Percentiles rank a stretch among this genome's conserved stretches.
phyloP scores from a whole-genome alignment of 345 rosid species.

The Salix arbutifolia region DNA sequence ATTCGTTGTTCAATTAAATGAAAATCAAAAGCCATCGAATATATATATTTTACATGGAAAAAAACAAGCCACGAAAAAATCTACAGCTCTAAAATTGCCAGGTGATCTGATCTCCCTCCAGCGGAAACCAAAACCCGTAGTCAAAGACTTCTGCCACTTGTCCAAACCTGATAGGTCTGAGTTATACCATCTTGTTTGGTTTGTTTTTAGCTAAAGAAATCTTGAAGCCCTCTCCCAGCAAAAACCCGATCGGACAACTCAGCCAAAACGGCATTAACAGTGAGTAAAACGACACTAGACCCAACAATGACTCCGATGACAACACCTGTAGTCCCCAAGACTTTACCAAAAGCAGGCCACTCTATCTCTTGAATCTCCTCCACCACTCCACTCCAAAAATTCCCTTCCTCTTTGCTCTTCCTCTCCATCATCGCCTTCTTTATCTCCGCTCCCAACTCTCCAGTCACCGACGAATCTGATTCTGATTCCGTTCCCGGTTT shows the following conservation, averaged over 20 bases:
- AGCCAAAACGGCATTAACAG: slow-evolving; percentile 81
- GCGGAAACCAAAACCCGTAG: too few relatives aligned
- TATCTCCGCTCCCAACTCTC: slow-evolving; percentile 63
- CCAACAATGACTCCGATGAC: slow-evolving; percentile 90
- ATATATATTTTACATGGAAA: too few relatives aligned
- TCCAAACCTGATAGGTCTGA: background rate
- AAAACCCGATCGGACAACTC: slow-evolving; percentile 82
- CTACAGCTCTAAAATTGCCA: too few relatives aligned
- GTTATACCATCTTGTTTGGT: background rate
- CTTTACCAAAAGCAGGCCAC: slow-evolving; percentile 89
- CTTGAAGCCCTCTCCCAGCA: slow-evolving; percentile 80
- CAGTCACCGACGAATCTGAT: slow-evolving; percentile 12
- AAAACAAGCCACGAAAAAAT: too few relatives aligned
- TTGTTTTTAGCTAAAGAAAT: slow-evolving; percentile 51
- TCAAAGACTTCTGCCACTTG: background rate
- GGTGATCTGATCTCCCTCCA: too few relatives aligned
- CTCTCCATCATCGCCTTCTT: slow-evolving; percentile 71
- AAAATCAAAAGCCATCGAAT: too few relatives aligned
- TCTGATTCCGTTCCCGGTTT: slow-evolving; percentile 19
- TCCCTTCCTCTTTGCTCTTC: slow-evolving; percentile 39
- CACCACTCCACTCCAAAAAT: slow-evolving; percentile 61
- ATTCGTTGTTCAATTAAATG: too few relatives aligned
- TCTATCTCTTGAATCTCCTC: slow-evolving; percentile 87
- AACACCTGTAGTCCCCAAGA: slow-evolving; percentile 76
- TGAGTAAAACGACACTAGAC: slow-evolving; percentile 83